Percentiles rank a stretch among this genome's conserved stretches.
phyloP scores from a whole-genome alignment of 345 rosid genomes.

The Rhodomyrtus tomentosa region DNA sequence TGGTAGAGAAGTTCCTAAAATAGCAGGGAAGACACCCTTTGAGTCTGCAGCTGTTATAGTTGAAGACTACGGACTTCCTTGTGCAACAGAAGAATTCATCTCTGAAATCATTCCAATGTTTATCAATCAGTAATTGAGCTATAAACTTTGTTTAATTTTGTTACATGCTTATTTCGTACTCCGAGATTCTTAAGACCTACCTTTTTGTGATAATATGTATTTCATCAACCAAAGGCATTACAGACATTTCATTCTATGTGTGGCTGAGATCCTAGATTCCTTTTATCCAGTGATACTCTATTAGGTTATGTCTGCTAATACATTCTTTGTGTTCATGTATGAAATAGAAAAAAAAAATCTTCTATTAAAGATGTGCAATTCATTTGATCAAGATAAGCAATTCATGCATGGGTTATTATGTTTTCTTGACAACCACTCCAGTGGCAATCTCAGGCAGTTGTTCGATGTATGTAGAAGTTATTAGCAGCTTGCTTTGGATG shows the following conservation, averaged over 20 bases:
- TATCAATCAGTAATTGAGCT: conserved; percentile 39
- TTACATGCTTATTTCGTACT: neutral
- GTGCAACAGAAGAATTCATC: conserved; percentile 50
- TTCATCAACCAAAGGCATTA: neutral
- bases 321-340: neutral
- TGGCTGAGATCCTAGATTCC: neutral
- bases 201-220: neutral
- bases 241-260: neutral
- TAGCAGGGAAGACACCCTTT: conserved; percentile 57
- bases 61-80: conserved; percentile 76
- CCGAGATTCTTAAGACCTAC: neutral
- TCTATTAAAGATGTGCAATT: neutral
- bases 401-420: neutral
- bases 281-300: neutral
- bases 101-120: conserved; percentile 53
- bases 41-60: conserved; percentile 78
- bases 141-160: neutral
- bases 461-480: neutral
- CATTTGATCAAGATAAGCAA: neutral
- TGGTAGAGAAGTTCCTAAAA: conserved; percentile 60
- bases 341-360: neutral
- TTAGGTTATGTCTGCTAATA: neutral
- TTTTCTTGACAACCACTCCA: neutral
- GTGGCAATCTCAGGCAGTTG: neutral
- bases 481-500: neutral